Conservation (phyloP, 2,329 filamentous ascomycete genomes). For the Arthroderma uncinatum region DNA sequence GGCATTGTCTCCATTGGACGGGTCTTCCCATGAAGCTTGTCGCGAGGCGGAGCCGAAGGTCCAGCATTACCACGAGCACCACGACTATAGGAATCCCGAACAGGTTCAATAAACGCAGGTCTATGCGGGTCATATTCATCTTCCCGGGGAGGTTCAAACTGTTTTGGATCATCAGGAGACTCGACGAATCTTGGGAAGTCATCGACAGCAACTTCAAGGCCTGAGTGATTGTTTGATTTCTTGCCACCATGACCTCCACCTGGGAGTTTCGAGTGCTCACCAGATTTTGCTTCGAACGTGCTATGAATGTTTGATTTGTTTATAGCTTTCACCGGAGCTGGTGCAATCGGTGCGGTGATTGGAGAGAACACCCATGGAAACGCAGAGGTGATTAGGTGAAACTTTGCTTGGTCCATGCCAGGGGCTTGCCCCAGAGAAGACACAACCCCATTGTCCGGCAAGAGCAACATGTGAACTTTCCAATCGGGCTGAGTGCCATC, state of each 20-base stretch:
- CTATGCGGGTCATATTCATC: constrained; percentile 41
- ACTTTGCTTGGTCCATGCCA: constrained; percentile 48
- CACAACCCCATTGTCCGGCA: constrained; percentile 38
- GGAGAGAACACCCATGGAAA: constrained; percentile 36
- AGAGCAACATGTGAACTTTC: constrained; percentile 50
- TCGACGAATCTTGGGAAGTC: constrained; percentile 17
- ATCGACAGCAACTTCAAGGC: constrained; percentile 16
- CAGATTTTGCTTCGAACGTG: constrained; percentile 1
- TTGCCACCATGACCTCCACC: background rate
- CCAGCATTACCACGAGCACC: background rate
- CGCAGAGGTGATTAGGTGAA: constrained; percentile 41
- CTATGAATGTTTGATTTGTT: background rate
- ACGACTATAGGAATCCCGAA: constrained; percentile 8
- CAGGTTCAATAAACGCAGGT: constrained; percentile 24
- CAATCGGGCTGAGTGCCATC: constrained; percentile 38
- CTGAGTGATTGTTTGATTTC: constrained; percentile 4
- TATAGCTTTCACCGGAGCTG: background rate
- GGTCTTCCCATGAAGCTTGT: background rate
- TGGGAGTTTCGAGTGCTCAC: background rate
- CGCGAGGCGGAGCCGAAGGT: background rate
- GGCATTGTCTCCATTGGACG: background rate
- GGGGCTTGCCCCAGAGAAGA: constrained; percentile 36
- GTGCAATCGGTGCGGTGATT: background rate
- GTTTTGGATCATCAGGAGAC: constrained; percentile 16
- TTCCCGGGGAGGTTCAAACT: constrained; percentile 27